phyloP scores from a whole-genome alignment of 2,329 filamentous ascomycete genomes.

The Diaporthe citrichinensis region DNA sequence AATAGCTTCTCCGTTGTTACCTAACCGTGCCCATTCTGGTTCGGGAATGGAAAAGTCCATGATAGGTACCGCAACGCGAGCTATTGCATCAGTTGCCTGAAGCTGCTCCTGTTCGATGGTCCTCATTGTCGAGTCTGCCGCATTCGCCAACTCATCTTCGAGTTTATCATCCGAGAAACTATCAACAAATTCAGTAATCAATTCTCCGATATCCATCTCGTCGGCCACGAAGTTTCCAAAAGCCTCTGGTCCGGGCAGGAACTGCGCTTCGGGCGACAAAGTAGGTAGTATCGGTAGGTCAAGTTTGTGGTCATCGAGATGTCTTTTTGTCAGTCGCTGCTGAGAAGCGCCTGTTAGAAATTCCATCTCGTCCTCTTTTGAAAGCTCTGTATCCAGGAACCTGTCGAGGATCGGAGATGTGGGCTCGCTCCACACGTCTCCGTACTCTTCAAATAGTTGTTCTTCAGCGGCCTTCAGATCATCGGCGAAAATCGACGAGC shows the following conservation, averaged over 20 bases:
- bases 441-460: conserved; percentile 43
- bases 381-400: conserved; percentile 21
- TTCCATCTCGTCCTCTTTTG: conserved; percentile 31
- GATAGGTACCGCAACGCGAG: conserved; percentile 47
- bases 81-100: conserved; percentile 46
- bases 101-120: conserved; percentile 48
- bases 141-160: conserved; percentile 36
- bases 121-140: conserved; percentile 43
- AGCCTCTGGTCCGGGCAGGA: background rate
- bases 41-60: conserved; percentile 48
- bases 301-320: conserved; percentile 43
- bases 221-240: conserved; percentile 42
- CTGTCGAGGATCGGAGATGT: conserved; percentile 40
- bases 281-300: conserved; percentile 45
- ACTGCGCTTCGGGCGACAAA: conserved; percentile 4
- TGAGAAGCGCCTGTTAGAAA: conserved; percentile 28
- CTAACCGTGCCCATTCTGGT: conserved; percentile 46
- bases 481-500: conserved; percentile 43
- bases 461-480: conserved; percentile 46
- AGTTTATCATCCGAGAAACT: conserved; percentile 23
- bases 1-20: conserved; percentile 41
- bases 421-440: conserved; percentile 43
- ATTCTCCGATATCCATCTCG: conserved; percentile 35
- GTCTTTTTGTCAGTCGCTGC: background rate
- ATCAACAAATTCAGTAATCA: background rate